A percentile compares a stretch with the other conserved stretches of the same genome.
phyloP scores from a whole-genome alignment of 371 early-diverging fungal genomes.

The Coelomomyces lativittatus region DNA sequence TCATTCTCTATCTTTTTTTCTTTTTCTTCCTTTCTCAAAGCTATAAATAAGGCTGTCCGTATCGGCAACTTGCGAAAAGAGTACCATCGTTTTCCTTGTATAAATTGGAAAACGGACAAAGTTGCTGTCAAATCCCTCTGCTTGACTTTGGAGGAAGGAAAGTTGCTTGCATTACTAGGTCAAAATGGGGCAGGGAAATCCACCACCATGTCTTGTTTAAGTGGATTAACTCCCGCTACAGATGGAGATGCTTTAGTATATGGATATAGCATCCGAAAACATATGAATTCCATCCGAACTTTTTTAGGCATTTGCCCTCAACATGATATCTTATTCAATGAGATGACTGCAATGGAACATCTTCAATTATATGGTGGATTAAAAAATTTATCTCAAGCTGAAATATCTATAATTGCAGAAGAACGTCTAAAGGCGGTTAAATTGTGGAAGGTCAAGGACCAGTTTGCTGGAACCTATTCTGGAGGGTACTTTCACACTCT shows the following conservation, averaged over 20 bases:
- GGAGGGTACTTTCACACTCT: too few species aligned
- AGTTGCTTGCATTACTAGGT: constrained; percentile 15
- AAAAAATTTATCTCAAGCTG: constrained; percentile 9
- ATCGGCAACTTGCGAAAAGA: constrained; percentile 46
- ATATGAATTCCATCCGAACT: constrained; percentile 36
- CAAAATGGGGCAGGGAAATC: constrained; percentile 60
- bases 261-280: constrained; percentile 17
- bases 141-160: constrained; percentile 38
- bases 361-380: constrained; percentile 15
- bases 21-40: constrained; percentile 2
- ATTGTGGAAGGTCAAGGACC: constrained; percentile 19
- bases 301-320: constrained; percentile 55
- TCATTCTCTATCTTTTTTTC: constrained; percentile 6
- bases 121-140: constrained; percentile 41
- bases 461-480: constrained; percentile 3
- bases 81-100: constrained; percentile 27
- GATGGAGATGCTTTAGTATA: constrained; percentile 44
- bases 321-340: constrained; percentile 50
- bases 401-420: constrained; percentile 7
- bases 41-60: constrained; percentile 10
- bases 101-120: constrained; percentile 24
- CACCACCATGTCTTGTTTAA: constrained; percentile 35
- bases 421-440: constrained; percentile 26
- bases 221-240: constrained; percentile 42
- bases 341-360: constrained; percentile 36